phyloP scores from a whole-genome alignment of 1,284 basidiomycete genomes.

The Mycocalia duriaeana region DNA sequence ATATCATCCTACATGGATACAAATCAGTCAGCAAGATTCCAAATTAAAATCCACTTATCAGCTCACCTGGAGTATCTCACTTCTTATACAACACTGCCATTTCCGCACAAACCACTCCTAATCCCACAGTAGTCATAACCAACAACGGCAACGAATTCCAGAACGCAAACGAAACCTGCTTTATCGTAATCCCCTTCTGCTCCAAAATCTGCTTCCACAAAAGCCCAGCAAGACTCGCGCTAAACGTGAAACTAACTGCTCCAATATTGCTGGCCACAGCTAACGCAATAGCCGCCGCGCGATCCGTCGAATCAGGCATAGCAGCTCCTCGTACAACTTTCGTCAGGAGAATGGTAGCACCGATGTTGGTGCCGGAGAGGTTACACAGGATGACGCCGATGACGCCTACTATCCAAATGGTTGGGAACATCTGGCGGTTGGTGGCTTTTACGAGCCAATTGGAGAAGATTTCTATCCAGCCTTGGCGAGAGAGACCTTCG shows the following conservation, averaged over 20 bases:
- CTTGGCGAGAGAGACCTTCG: conserved; percentile 75
- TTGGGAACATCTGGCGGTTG: conserved; percentile 39
- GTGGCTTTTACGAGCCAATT: conserved; percentile 57
- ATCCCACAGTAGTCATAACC: conserved; percentile 47
- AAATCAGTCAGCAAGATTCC: no score
- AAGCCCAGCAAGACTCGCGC: conserved; percentile 85
- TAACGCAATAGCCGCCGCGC: conserved; percentile 42
- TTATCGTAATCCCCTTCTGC: conserved; percentile 77
- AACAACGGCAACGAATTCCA: conserved; percentile 65
- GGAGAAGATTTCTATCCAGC: conserved; percentile 88
- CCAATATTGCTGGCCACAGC: conserved; percentile 83
- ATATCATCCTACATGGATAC: no score
- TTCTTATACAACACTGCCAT: conserved; percentile 50
- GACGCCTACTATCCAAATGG: conserved; percentile 55
- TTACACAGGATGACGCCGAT: conserved; percentile 81
- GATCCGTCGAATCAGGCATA: conserved; percentile 25
- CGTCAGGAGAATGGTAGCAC: conserved; percentile 86
- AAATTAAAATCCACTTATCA: no score
- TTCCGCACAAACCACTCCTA: conserved; percentile 56
- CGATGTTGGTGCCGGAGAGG: conserved; percentile 91
- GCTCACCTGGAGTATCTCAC: no score
- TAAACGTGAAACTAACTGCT: conserved; percentile 88
- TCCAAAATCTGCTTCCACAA: conserved; percentile 82
- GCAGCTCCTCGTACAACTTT: conserved; percentile 39
- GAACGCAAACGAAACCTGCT: conserved; percentile 60